A percentile compares a stretch with the other conserved stretches of the same genome.
These are phyloP conservation scores for Pestalotiopsis sp. DNA, from an alignment of 2,329 filamentous ascomycete species.

Conservation along the genomic window DNA sequence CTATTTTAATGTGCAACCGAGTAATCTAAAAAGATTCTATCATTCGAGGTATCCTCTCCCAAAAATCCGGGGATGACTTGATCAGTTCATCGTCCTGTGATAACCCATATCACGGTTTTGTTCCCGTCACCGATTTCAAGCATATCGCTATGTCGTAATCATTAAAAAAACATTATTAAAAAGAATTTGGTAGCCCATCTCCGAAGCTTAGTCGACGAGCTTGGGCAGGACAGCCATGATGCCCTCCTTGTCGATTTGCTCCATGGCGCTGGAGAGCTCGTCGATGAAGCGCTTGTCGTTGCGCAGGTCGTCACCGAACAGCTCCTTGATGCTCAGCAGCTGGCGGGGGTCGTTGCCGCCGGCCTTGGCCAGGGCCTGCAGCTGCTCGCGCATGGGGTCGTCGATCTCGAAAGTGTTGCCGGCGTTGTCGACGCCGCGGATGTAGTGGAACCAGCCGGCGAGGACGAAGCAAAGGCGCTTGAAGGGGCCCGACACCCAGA, in stretches of 20 bases:
- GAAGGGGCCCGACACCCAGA: slow-evolving; percentile 46
- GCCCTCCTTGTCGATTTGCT: slow-evolving; percentile 48
- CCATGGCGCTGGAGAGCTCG: slow-evolving; percentile 49
- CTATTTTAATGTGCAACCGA: background rate
- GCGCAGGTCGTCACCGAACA: slow-evolving; percentile 56
- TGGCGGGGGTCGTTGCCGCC: slow-evolving; percentile 43
- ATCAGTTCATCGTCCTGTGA: background rate
- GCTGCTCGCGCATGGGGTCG: slow-evolving; percentile 51
- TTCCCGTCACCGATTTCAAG: background rate
- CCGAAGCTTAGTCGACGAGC: slow-evolving; percentile 33
- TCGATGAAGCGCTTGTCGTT: slow-evolving; percentile 48
- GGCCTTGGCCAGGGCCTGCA: slow-evolving; percentile 45
- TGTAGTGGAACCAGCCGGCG: slow-evolving; percentile 50
- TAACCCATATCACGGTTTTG: background rate
- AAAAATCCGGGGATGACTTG: background rate
- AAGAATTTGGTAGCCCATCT: too few relatives aligned
- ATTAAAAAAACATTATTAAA: slow-evolving; percentile 1
- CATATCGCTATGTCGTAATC: background rate
- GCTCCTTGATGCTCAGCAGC: slow-evolving; percentile 46
- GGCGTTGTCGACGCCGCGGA: slow-evolving; percentile 51
- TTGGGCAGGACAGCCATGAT: slow-evolving; percentile 52
- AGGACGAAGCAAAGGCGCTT: slow-evolving; percentile 51
- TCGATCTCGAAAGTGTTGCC: slow-evolving; percentile 44
- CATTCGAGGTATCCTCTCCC: background rate
- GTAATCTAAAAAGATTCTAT: background rate